phyloP scores from a whole-genome alignment of 257 asterid species.

The Solanum piurae region DNA sequence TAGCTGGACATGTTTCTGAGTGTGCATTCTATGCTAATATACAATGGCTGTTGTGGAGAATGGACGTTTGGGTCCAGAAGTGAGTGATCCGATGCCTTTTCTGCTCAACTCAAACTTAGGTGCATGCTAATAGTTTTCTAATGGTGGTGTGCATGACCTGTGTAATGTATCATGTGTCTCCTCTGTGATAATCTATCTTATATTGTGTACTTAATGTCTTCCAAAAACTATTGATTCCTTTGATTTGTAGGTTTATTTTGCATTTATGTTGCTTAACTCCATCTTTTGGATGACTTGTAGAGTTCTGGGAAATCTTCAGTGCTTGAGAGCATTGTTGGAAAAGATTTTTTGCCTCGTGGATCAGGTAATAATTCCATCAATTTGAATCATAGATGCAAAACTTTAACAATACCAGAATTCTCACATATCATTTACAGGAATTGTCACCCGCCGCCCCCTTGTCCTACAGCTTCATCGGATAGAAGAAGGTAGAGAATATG shows the following conservation, averaged over 20 bases:
- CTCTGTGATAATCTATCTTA: neutral
- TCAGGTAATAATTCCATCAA: constrained; percentile 32
- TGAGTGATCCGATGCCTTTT: neutral
- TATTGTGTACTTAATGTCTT: neutral
- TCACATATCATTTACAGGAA: constrained; percentile 29
- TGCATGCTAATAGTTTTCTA: neutral
- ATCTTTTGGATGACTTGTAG: constrained; percentile 23
- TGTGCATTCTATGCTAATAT: neutral
- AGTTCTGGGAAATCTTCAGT: constrained; percentile 81
- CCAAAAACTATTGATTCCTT: neutral
- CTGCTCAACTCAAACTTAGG: neutral
- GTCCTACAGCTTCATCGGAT: constrained; percentile 74
- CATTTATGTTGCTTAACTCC: neutral
- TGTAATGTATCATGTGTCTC: neutral
- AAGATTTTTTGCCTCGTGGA: constrained; percentile 80
- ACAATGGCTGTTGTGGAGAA: neutral
- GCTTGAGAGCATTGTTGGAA: constrained; percentile 75
- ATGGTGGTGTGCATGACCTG: neutral
- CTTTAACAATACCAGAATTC: neutral
- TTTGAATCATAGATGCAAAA: neutral
- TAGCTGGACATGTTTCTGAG: neutral
- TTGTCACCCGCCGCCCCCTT: constrained; percentile 76
- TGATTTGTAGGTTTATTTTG: neutral
- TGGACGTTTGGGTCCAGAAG: neutral
- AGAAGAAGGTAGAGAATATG: constrained; percentile 71